Evolutionary conservation across 2,329 filamentous ascomycete genomes (phyloP).

Genomic region (Ophiostoma sp.): DNA sequence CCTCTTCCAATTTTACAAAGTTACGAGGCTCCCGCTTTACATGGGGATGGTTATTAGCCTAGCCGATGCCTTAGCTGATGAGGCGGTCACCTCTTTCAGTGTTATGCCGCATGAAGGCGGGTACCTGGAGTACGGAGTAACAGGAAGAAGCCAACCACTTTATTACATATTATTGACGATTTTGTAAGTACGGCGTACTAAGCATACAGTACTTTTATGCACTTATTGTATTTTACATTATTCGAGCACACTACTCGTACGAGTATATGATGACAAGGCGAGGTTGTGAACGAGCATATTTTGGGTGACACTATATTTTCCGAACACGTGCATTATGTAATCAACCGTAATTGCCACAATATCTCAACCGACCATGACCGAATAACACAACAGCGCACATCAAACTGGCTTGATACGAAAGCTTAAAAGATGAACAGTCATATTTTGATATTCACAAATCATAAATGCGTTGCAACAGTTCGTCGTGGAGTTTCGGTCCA

Average conservation of each 20-base stretch:
- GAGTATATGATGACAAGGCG: background rate
- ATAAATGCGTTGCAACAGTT: background rate
- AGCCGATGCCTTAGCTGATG: too few relatives aligned
- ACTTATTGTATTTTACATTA: background rate
- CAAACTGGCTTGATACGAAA: background rate
- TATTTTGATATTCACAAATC: conserved; percentile 11
- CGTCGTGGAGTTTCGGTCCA: conserved; percentile 8
- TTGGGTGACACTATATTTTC: background rate
- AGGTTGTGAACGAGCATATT: background rate
- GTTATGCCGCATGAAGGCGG: background rate
- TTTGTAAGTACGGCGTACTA: background rate
- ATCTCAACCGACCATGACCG: too few relatives aligned
- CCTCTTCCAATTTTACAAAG: background rate
- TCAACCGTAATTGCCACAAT: background rate
- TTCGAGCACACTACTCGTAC: background rate
- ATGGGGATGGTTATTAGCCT: background rate
- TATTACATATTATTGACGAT: conserved; percentile 1
- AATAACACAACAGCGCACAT: background rate
- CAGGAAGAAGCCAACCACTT: background rate
- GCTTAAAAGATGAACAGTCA: background rate
- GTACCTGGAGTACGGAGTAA: background rate
- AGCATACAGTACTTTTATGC: background rate
- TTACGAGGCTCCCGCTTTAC: conserved; percentile 14
- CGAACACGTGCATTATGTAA: background rate
- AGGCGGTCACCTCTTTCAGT: background rate